Conservation (phyloP, 2,329 filamentous ascomycete species). For the Claviceps digitariae region DNA sequence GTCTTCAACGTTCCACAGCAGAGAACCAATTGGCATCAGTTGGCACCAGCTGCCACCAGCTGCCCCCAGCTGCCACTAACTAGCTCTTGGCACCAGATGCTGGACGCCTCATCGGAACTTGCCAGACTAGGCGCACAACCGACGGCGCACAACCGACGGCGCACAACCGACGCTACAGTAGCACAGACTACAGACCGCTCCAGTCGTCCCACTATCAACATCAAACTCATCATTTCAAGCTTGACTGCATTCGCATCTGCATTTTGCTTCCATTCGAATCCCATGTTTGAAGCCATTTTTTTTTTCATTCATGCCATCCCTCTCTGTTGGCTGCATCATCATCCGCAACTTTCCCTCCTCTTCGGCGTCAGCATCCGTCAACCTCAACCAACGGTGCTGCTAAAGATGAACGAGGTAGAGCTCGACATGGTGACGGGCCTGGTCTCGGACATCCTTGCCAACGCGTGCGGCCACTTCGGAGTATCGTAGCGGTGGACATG, state of each 20-base stretch:
- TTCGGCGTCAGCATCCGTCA: background rate
- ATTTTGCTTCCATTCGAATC: no score
- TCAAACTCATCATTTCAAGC: no score
- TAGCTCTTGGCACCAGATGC: background rate
- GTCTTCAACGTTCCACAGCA: background rate
- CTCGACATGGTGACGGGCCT: background rate
- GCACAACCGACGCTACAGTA: background rate
- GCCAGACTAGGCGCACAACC: background rate
- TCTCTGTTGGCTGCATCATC: background rate
- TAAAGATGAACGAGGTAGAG: no score
- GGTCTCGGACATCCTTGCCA: background rate
- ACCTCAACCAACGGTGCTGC: no score
- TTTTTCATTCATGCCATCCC: background rate
- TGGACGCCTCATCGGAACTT: slow-evolving; percentile 2
- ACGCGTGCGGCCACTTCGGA: background rate
- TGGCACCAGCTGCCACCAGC: background rate
- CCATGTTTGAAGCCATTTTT: no score
- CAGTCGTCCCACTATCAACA: background rate
- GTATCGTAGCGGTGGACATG: background rate
- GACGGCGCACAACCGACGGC: background rate
- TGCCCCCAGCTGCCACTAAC: no score
- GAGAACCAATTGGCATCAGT: background rate
- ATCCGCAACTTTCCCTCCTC: no score
- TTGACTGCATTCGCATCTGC: no score
- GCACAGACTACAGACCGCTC: background rate